Conservation (phyloP, 768 basidiomycete species). For the Tylopilus sp. region DNA sequence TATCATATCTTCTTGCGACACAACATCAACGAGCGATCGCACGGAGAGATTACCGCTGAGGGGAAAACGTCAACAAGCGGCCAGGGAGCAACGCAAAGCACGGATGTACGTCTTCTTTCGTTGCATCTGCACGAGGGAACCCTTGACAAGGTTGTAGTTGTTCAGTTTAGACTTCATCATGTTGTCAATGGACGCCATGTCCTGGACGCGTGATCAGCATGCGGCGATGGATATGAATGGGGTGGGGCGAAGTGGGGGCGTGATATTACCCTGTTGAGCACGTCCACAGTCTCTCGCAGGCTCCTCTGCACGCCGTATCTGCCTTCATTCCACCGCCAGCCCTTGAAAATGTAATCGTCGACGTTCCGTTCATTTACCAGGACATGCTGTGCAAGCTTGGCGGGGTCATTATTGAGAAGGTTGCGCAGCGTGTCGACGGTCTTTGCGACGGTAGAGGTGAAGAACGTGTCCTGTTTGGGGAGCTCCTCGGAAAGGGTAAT, state of each 20-base stretch:
- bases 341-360: slow-evolving; percentile 73
- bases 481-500: slow-evolving; percentile 88
- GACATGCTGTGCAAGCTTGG: slow-evolving; percentile 70
- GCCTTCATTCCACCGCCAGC: slow-evolving; percentile 93
- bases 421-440: slow-evolving; percentile 91
- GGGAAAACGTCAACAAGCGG: slow-evolving; percentile 4
- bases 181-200: slow-evolving; percentile 92
- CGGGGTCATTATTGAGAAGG: slow-evolving; percentile 82
- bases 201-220: slow-evolving; percentile 42
- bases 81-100: neutral
- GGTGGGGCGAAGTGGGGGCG: slow-evolving; percentile 10
- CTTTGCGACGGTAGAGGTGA: slow-evolving; percentile 87
- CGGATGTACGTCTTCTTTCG: slow-evolving; percentile 82
- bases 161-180: slow-evolving; percentile 89
- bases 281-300: slow-evolving; percentile 81
- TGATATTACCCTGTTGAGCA: slow-evolving; percentile 70
- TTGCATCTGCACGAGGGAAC: slow-evolving; percentile 86
- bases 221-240: slow-evolving; percentile 20
- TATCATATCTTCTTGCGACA: slow-evolving; percentile 77
- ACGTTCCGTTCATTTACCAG: slow-evolving; percentile 76
- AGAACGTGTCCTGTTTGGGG: slow-evolving; percentile 86
- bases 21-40: slow-evolving; percentile 80
- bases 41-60: slow-evolving; percentile 92
- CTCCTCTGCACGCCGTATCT: slow-evolving; percentile 83
- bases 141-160: slow-evolving; percentile 92